These are phyloP conservation scores for Nannizziopsis barbatae DNA, from an alignment of 2,329 filamentous ascomycete genomes.

Conservation along the genomic window DNA sequence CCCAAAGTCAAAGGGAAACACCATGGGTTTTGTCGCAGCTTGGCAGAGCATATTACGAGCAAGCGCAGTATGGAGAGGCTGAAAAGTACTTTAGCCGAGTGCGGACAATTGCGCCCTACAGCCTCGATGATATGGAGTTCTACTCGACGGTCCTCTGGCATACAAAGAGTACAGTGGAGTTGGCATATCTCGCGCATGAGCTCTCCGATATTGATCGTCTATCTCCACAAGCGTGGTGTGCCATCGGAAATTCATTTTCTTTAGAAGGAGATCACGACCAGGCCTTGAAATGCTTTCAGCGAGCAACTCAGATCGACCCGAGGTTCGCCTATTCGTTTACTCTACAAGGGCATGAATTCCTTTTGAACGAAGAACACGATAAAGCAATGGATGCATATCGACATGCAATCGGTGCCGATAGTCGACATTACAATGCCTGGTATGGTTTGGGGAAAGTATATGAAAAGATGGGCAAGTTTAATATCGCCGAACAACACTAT, in stretches of 20 bases:
- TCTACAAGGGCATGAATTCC: slow-evolving; percentile 87
- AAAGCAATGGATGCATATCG: slow-evolving; percentile 84
- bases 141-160: slow-evolving; percentile 99
- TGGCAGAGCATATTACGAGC: slow-evolving; percentile 83
- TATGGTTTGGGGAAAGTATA: slow-evolving; percentile 77
- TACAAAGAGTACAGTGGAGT: slow-evolving; percentile 77
- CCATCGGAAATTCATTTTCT: slow-evolving; percentile 88
- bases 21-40: slow-evolving; percentile 89
- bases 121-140: slow-evolving; percentile 90
- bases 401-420: slow-evolving; percentile 72
- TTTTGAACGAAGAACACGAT: slow-evolving; percentile 93
- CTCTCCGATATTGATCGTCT: slow-evolving; percentile 77
- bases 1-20: slow-evolving; percentile 68
- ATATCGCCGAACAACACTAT: slow-evolving; percentile 86
- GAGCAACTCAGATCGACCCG: slow-evolving; percentile 80
- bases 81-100: slow-evolving; percentile 77
- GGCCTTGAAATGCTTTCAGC: slow-evolving; percentile 85
- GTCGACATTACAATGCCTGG: slow-evolving; percentile 94
- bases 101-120: slow-evolving; percentile 65
- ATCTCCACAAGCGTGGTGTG: slow-evolving; percentile 92
- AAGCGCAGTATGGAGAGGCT: slow-evolving; percentile 71
- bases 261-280: slow-evolving; percentile 87
- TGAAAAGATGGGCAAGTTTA: slow-evolving; percentile 80
- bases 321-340: slow-evolving; percentile 94
- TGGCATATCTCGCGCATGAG: slow-evolving; percentile 86